Conservation (phyloP, 225 moss, liverwort and hornwort species). For the Anthoceros angustus region DNA sequence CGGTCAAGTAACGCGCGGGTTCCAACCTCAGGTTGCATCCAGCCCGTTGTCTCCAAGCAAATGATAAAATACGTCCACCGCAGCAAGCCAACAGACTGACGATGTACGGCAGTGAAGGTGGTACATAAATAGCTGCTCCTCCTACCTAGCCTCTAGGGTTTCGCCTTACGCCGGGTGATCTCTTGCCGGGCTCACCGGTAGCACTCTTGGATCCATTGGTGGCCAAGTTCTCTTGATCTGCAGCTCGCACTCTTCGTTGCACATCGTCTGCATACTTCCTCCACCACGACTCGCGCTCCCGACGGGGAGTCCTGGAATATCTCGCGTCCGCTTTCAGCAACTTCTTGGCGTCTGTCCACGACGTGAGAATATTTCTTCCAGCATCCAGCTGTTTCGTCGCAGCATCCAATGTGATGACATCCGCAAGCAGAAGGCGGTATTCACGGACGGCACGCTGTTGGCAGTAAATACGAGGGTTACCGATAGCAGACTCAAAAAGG, state of each 20-base stretch:
- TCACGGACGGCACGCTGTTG: constrained; percentile 67
- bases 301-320: constrained; percentile 51
- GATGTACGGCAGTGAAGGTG: neutral
- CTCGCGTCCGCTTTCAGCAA: constrained; percentile 47
- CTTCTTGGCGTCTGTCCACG: constrained; percentile 72
- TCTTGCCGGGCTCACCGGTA: neutral
- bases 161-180: neutral
- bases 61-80: neutral
- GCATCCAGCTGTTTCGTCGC: constrained; percentile 36
- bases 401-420: constrained; percentile 39
- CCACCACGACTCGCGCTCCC: constrained; percentile 76
- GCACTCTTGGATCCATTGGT: constrained; percentile 13
- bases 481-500: too few relatives aligned
- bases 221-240: constrained; percentile 13
- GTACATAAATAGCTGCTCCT: neutral
- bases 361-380: constrained; percentile 38
- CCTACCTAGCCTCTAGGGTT: neutral
- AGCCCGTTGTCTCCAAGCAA: too few relatives aligned
- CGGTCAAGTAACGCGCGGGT: too few relatives aligned
- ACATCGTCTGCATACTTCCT: constrained; percentile 54
- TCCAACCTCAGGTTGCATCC: too few relatives aligned
- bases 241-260: constrained; percentile 37
- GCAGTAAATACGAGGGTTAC: neutral
- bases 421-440: constrained; percentile 50
- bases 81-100: neutral